These are phyloP conservation scores for Cymbopogon flexuosus DNA, from an alignment of 202 grass and related monocot species.

Conservation along the genomic window DNA sequence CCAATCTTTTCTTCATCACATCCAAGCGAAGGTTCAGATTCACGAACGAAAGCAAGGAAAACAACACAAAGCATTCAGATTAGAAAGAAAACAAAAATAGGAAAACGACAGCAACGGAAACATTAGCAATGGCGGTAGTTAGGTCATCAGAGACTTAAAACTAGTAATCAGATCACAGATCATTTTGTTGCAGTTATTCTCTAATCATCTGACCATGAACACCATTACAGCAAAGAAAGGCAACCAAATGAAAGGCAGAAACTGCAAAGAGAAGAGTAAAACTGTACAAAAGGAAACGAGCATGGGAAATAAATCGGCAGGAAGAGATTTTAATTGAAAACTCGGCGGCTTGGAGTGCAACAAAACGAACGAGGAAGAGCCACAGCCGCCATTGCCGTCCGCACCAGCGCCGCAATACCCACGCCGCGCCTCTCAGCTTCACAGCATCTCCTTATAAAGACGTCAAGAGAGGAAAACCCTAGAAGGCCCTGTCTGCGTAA, in stretches of 20 bases:
- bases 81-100: background rate
- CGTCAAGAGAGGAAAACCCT: constrained; percentile 56
- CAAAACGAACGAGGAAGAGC: background rate
- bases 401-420: background rate
- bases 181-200: constrained; percentile 96
- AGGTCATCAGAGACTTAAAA: constrained; percentile 88
- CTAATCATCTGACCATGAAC: constrained; percentile 48
- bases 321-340: background rate
- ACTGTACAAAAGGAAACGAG: background rate
- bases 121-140: background rate
- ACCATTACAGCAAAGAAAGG: background rate
- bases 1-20: constrained; percentile 68
- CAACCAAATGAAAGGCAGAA: background rate
- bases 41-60: background rate
- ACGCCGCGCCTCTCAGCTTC: too few species aligned
- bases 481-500: background rate
- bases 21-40: background rate
- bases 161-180: constrained; percentile 67
- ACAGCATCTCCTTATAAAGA: constrained; percentile 35
- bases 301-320: background rate
- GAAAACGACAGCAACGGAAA: background rate
- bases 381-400: background rate
- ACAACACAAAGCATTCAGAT: background rate
- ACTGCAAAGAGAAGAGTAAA: background rate
- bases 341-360: background rate